Percentiles rank a stretch among this genome's conserved stretches.
These are phyloP conservation scores for Monosporascus sp. DNA, from an alignment of 2,329 filamentous ascomycete species.

Conservation along the genomic window DNA sequence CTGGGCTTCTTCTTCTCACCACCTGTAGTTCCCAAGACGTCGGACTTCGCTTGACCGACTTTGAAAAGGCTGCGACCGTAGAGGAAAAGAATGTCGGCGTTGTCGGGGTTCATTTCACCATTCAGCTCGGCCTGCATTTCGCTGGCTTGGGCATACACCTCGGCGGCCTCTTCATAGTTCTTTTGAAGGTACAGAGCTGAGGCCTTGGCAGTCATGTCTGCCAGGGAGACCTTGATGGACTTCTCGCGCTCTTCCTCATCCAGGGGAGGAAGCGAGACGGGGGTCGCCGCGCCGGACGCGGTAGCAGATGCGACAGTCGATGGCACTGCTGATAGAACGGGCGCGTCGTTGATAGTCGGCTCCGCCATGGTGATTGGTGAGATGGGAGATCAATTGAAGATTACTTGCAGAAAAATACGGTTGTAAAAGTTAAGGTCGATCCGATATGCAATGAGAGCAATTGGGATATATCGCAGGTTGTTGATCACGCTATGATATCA, in stretches of 20 bases:
- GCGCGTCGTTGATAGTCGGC: conserved; percentile 21
- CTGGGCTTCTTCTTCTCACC: conserved; percentile 45
- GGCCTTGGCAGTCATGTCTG: conserved; percentile 74
- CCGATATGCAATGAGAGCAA: neutral
- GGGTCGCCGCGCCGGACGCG: conserved; percentile 20
- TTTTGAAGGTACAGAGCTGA: conserved; percentile 83
- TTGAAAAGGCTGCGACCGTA: conserved; percentile 94
- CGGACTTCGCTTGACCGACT: conserved; percentile 88
- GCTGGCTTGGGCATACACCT: conserved; percentile 82
- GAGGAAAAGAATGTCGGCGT: conserved; percentile 88
- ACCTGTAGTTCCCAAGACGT: conserved; percentile 77
- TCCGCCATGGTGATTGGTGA: conserved; percentile 22
- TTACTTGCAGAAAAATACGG: neutral
- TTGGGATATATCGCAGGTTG: neutral
- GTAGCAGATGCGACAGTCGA: conserved; percentile 18
- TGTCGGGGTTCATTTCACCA: conserved; percentile 84
- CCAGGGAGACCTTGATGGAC: conserved; percentile 59
- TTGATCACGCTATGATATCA: too few species aligned
- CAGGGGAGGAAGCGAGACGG: conserved; percentile 26
- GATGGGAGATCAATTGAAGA: neutral
- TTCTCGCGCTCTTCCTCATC: conserved; percentile 39
- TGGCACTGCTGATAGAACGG: conserved; percentile 22
- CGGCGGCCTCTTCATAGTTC: conserved; percentile 79
- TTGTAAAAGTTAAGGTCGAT: too few species aligned
- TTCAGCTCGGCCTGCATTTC: conserved; percentile 88